Evolutionary conservation across 2,329 filamentous ascomycete genomes (phyloP), one percentile per base, ranked within the genome.

Genomic region (Ceratocystis huliohia): DNA sequence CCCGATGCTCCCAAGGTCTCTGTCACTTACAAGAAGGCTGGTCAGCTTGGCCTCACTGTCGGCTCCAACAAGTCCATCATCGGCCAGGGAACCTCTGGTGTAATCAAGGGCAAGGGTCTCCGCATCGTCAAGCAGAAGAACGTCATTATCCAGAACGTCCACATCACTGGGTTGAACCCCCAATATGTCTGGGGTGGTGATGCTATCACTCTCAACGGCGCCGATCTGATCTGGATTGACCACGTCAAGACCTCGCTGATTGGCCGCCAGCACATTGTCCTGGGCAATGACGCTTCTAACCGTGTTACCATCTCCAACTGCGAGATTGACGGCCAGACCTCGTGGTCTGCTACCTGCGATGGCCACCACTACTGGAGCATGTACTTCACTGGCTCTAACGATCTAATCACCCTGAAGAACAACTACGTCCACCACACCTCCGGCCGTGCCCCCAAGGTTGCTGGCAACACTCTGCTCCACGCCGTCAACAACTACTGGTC

Each of bases 401-500:
- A 86, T 71, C 71, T 80, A 68, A 76, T 85, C 71, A 85, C 83
- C 69, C 71, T 85, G 72, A 81, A 83, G 76, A 77, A 78, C 70
- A 85, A 85, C 78, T 84, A 84, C 75, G 76, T 85, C 71, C 80
- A 84, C 77, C 77, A 83, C 73, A 80, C 79, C 62, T 80, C 77
- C 13, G 83, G 83, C 66, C 82, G 83, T 65, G 75, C 76, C 13
- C 83, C 82, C 70, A 84, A 85, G 76, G 76, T 85, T 25, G 77
- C 77, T 22, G 81, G 81, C 73, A 82, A 82, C 65, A 78, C 84
- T 57, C 75, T 78, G 20, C 73, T 85, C 65, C 83, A 86, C 74
- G 81, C 80, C 53, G 81, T 84, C 72, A 85, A 84, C 80, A 85
- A 85, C 78, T 84, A 81, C 78, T 84, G 78, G 76, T 77, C 82